A percentile compares a stretch with the other conserved stretches of the same genome.
phyloP scores from a whole-genome alignment of 2,329 filamentous ascomycete genomes.

The Exophiala sideris region DNA sequence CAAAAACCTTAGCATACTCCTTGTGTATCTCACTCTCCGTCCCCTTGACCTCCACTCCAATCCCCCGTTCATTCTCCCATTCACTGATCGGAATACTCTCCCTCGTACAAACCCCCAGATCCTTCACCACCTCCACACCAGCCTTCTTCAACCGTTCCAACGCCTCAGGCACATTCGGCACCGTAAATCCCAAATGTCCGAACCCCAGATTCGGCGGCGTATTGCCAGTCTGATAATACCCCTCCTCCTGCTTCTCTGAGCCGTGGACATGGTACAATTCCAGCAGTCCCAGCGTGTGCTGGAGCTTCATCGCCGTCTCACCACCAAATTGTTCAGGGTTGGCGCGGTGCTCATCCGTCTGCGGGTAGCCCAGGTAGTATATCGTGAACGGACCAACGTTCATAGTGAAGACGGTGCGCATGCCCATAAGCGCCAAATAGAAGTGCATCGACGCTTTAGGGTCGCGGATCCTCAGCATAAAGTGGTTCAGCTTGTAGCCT shows the following conservation, averaged over 20 bases:
- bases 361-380: constrained; percentile 40
- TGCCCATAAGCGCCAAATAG: constrained; percentile 39
- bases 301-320: constrained; percentile 31
- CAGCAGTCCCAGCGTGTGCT: constrained; percentile 35
- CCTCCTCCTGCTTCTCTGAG: constrained; percentile 29
- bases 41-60: constrained; percentile 30
- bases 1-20: constrained; percentile 36
- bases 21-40: constrained; percentile 31
- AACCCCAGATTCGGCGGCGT: constrained; percentile 37
- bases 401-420: constrained; percentile 40
- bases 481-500: constrained; percentile 38
- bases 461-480: constrained; percentile 38
- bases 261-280: constrained; percentile 40
- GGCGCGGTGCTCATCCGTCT: constrained; percentile 29
- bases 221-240: constrained; percentile 32
- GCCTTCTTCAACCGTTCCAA: constrained; percentile 31
- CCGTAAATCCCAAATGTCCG: constrained; percentile 39
- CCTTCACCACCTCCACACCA: constrained; percentile 37
- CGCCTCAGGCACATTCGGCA: constrained; percentile 35
- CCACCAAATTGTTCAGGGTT: constrained; percentile 33
- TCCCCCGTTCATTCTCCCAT: constrained; percentile 35
- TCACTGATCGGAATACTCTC: constrained; percentile 33
- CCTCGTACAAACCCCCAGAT: constrained; percentile 30
- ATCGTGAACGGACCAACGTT: constrained; percentile 40
- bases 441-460: constrained; percentile 36